These are phyloP conservation scores for Diaporthe sp. DNA, from an alignment of 2,329 filamentous ascomycete genomes.

Conservation along the genomic window DNA sequence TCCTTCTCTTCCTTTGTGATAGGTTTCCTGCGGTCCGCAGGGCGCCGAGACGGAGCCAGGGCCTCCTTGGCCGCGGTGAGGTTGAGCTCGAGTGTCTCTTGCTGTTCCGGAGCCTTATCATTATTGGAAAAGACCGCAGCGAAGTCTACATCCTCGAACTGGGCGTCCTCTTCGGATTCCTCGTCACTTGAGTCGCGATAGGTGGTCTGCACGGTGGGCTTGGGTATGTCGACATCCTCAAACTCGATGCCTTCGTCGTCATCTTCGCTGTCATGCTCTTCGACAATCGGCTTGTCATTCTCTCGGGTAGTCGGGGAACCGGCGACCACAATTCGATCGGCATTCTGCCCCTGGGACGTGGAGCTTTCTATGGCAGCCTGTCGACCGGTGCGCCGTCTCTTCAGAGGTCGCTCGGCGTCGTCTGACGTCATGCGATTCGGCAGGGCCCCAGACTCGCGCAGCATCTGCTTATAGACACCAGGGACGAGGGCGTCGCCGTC, in stretches of 20 bases:
- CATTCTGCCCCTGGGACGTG: neutral
- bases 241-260: constrained; percentile 60
- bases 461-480: constrained; percentile 62
- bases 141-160: constrained; percentile 65
- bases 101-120: constrained; percentile 42
- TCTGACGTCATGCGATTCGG: constrained; percentile 42
- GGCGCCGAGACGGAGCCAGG: constrained; percentile 46
- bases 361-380: constrained; percentile 33
- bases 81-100: constrained; percentile 63
- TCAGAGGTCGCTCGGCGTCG: constrained; percentile 54
- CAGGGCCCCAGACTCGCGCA: constrained; percentile 60
- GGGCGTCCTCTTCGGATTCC: constrained; percentile 55
- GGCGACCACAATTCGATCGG: neutral
- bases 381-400: constrained; percentile 55
- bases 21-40: constrained; percentile 61
- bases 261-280: constrained; percentile 45
- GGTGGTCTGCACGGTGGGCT: constrained; percentile 64
- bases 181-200: constrained; percentile 62
- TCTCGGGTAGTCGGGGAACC: neutral
- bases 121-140: constrained; percentile 43
- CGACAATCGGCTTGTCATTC: neutral
- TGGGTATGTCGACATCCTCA: constrained; percentile 63
- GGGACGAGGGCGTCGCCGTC: constrained; percentile 44
- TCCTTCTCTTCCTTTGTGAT: constrained; percentile 66
- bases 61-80: constrained; percentile 60